Evolutionary conservation across 257 asterid genomes (phyloP), one percentile per base, ranked within the genome.

Genomic region (Phtheirospermum japonicum): DNA sequence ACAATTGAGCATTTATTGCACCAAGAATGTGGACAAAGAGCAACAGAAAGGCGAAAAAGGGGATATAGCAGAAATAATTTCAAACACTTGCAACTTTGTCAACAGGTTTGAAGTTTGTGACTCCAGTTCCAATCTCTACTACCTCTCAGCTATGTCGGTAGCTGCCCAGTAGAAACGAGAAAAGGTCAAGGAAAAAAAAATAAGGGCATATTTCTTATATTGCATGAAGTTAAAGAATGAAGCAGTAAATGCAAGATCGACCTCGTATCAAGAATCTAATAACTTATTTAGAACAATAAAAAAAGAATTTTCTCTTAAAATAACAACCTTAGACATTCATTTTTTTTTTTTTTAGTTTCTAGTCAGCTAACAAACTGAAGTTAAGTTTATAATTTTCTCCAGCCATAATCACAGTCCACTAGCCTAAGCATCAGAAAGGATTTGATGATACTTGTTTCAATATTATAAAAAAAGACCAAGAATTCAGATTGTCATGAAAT

Each of bases 141-240:
- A 86, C 79, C 76, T 79, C 95, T 77, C 95, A 31, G 89, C 84
- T 58, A 84, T 84, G 71, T 89, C 94, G 37, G 80, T 69, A 54
- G 79, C 87, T 89, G 75, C 43, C 36, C 77, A 78, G 70, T 10
- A 12, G 16, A 52, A 43, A 43, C 4, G 3, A 43, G n/a, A 5
- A 43, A 43, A 6, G 14, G 19, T 13, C 4, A 40, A 40, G 14
- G 11, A 3, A 9, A 36, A 36, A 36, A 6, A n/a, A n/a, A n/a
- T n/a, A n/a, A n/a, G n/a, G 42, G 7, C 7, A 0, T 2, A 6
- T 7, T 4, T 36, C 7, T 36, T 6, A 36, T 39, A 39, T 39
- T 9, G n/a, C 45, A 39, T 39, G 45, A 37, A 37, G 12, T 37
- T 1, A 23, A 37, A 8, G 45, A 2, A 9, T 10, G 3, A 13